These are phyloP conservation scores for Akanthomyces dipterigenus DNA, from an alignment of 2,329 filamentous ascomycete species.

Conservation along the genomic window DNA sequence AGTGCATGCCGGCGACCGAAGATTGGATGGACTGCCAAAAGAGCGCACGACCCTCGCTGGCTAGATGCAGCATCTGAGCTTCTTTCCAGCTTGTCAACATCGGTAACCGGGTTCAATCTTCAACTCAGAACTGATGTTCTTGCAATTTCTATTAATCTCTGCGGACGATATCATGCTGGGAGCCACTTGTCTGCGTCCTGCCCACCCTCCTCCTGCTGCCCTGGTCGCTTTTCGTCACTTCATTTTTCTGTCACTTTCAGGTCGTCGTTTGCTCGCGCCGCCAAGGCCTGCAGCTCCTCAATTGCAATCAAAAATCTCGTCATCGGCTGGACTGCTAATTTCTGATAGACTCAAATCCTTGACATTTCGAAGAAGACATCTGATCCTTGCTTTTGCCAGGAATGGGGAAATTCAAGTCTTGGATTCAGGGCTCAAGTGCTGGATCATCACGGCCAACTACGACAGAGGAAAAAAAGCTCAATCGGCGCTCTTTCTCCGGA, in stretches of 20 bases:
- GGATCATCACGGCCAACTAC: constrained; percentile 1
- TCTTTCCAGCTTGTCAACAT: background rate
- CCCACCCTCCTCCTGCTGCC: background rate
- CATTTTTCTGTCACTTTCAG: background rate
- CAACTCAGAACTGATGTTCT: background rate
- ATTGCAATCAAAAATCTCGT: background rate
- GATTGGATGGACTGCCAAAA: background rate
- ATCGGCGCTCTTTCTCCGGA: constrained; percentile 9
- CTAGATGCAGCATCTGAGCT: background rate
- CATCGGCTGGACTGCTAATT: background rate
- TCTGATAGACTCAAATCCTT: background rate
- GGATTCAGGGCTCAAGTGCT: constrained; percentile 10
- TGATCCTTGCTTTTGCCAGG: background rate
- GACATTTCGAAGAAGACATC: background rate
- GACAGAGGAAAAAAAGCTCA: constrained; percentile 7
- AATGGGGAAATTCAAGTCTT: constrained; percentile 12
- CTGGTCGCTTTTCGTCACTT: background rate
- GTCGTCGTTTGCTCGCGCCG: background rate
- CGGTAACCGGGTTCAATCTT: background rate
- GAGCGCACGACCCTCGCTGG: background rate
- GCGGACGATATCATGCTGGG: background rate
- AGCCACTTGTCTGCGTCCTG: background rate
- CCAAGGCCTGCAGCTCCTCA: background rate
- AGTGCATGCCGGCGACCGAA: background rate
- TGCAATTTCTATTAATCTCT: background rate